These are phyloP conservation scores for Tetrahymena malaccensis DNA, from an alignment of 73 alveolate genomes.

Conservation along the genomic window DNA sequence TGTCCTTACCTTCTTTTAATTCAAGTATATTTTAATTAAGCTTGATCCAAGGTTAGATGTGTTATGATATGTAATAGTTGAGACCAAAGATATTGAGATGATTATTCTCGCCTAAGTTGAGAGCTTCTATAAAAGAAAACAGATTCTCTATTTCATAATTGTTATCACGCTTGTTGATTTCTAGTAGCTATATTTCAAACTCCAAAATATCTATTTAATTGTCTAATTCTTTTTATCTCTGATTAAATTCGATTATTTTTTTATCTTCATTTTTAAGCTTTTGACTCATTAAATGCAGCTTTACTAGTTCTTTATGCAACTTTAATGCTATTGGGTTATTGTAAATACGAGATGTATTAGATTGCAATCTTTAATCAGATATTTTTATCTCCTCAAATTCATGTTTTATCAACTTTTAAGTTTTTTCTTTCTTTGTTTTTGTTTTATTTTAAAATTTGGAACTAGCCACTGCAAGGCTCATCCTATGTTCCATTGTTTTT, in stretches of 20 bases:
- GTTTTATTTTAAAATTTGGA: not conserved
- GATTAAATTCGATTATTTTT: not conserved
- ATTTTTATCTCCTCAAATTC: not conserved
- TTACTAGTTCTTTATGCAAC: not conserved
- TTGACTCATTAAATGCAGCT: not conserved
- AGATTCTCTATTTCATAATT: not conserved
- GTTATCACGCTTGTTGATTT: not conserved
- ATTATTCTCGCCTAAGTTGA: not conserved
- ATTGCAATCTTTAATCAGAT: not conserved
- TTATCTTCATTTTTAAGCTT: not conserved
- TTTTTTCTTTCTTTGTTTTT: not conserved
- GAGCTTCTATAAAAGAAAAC: not conserved
- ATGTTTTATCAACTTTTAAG: not conserved
- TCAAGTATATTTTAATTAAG: not conserved
- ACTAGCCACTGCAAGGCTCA: not conserved
- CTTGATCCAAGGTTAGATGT: not conserved
- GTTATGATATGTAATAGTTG: not conserved
- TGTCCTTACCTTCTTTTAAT: not conserved
- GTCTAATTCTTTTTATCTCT: not conserved
- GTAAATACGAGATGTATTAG: not conserved
- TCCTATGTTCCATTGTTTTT: not conserved
- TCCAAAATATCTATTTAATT: not conserved
- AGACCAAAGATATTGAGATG: not conserved
- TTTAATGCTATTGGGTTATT: not conserved
- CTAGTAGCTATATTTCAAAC: not conserved